Base-by-base conservation (phyloP, 2,329 filamentous ascomycete species). In the Teratosphaeria destructans region DNA sequence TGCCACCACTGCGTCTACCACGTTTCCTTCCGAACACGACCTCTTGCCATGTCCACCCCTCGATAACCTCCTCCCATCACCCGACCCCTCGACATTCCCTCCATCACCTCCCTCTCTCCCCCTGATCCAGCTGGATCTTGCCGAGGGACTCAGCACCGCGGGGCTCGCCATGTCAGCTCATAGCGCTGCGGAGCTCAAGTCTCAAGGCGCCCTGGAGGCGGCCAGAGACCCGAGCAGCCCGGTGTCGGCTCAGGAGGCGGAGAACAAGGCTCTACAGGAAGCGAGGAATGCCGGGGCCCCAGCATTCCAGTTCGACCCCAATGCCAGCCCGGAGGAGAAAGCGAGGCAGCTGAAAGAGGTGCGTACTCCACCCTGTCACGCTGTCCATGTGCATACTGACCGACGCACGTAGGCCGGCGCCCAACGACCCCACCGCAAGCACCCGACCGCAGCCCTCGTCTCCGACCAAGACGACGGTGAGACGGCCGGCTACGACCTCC, bases 251-350 rank as follows among this genome's bases (percentile, higher is more conserved):
- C 82, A 88, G 49, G 85, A 86, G 64, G 89, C 89, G 35, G 82
- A 95, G 75, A 80, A 83, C 66, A 83, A 83, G 67, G 81, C 96
- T 55, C 81, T 95, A 29, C 79, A 89, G 58, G 86, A 95, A 73
- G 90, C 89, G 66, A 84, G 81, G 69, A 87, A 88, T 68, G 89
- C 87, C 12, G 94, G 94, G 52, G 84, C 88, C 27, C 78, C 86
- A 34, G 92, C 90, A 64, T 94, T 89, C 72, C 83, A 86, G 63
- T 99, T 97, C 76, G 83, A 99, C 71, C 90, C 94, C 0, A 77
- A 96, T 78, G 92, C 91, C 52, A 86, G 81, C 52, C 82, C 87
- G 0, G 89, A 91, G 72, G 82, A 95, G 74, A 99, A 99, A 79
- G 86, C 83, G 62, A 87, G 87, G 35, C 89, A 92, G 72, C 86